Percentiles rank a stretch among this genome's conserved stretches.
These are phyloP conservation scores for Cordyceps farinosa DNA, from an alignment of 2,329 filamentous ascomycete genomes.

Conservation along the genomic window DNA sequence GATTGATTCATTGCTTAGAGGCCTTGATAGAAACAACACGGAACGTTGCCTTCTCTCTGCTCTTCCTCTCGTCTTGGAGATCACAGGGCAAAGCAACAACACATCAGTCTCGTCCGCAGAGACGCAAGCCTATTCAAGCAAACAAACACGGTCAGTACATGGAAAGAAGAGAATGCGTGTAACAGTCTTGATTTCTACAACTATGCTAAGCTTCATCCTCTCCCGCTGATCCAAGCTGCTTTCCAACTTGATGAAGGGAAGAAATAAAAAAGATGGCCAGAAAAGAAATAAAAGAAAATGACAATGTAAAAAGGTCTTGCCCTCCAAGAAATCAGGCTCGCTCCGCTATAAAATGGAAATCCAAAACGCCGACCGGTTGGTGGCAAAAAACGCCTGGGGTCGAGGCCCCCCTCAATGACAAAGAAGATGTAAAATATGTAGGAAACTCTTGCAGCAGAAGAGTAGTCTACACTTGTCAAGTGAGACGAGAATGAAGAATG, in stretches of 20 bases:
- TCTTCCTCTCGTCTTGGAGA: too few relatives aligned
- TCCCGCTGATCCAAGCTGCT: neutral
- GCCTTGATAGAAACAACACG: too few relatives aligned
- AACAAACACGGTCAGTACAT: too few relatives aligned
- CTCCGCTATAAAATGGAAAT: constrained; percentile 2
- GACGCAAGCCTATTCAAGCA: too few relatives aligned
- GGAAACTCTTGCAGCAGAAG: neutral
- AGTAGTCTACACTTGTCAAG: neutral
- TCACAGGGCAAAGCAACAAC: too few relatives aligned
- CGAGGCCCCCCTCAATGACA: neutral
- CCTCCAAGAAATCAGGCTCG: neutral
- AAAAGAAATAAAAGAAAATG: neutral
- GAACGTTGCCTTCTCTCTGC: too few relatives aligned
- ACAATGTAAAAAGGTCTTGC: neutral
- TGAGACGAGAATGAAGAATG: neutral
- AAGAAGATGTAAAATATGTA: neutral
- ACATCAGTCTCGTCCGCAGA: too few relatives aligned
- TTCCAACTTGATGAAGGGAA: neutral
- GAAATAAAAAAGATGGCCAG: neutral
- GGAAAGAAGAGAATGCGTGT: too few relatives aligned
- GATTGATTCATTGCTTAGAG: too few relatives aligned
- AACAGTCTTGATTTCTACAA: constrained; percentile 1
- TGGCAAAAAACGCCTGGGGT: neutral
- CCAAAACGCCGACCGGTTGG: neutral
- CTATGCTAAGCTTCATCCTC: neutral